Evolutionary conservation across 495 filamentous ascomycete genomes (phyloP).

Genomic region (Corynascus novoguineensis): DNA sequence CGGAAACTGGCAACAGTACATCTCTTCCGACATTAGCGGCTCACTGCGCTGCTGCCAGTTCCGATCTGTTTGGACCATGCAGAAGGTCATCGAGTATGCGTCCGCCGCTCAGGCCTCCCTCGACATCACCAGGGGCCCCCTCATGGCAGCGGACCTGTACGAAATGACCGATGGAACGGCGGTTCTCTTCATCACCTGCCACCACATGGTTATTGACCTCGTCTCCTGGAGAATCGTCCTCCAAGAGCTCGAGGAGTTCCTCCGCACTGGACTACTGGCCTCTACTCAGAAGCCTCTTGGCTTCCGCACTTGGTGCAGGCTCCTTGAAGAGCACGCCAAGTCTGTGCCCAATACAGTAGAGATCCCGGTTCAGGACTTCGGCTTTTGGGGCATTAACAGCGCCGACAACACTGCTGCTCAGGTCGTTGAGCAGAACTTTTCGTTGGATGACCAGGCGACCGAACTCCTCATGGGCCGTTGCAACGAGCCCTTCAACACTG

Average conservation of each 20-base stretch:
- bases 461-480: constrained; percentile 14
- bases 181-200: constrained; percentile 45
- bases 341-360: neutral
- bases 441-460: constrained; percentile 19
- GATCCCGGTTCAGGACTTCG: constrained; percentile 9
- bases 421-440: constrained; percentile 11
- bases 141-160: constrained; percentile 28
- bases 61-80: constrained; percentile 7
- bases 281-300: constrained; percentile 30
- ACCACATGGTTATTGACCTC: constrained; percentile 55
- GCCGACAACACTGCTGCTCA: constrained; percentile 20
- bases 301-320: constrained; percentile 48
- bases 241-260: constrained; percentile 49
- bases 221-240: constrained; percentile 57
- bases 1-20: constrained; percentile 27
- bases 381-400: constrained; percentile 24
- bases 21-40: constrained; percentile 16
- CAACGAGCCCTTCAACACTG: constrained; percentile 23
- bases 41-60: constrained; percentile 18
- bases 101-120: constrained; percentile 28
- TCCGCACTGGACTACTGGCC: constrained; percentile 17
- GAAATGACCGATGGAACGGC: neutral
- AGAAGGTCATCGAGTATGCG: constrained; percentile 4
- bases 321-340: constrained; percentile 9
- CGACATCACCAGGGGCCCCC: constrained; percentile 28